phyloP scores from a whole-genome alignment of 2,329 filamentous ascomycete genomes.

The Sporothrix brasiliensis region DNA sequence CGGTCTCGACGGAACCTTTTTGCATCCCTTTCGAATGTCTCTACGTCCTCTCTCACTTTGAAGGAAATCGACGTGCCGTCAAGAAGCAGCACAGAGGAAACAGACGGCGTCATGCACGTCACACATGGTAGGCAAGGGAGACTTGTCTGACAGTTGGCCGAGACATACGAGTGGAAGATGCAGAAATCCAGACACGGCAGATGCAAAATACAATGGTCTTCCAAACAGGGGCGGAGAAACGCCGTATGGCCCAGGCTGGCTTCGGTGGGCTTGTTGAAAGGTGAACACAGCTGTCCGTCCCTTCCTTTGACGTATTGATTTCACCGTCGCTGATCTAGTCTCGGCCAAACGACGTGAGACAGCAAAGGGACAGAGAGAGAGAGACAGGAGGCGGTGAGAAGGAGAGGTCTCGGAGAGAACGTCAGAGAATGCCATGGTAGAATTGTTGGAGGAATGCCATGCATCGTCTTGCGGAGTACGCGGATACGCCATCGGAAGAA shows the following conservation, averaged over 20 bases:
- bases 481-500: background rate
- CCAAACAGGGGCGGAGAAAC: background rate
- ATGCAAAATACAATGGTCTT: background rate
- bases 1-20: background rate
- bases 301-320: background rate
- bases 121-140: no score
- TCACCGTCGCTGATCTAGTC: background rate
- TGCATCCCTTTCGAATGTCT: conserved; percentile 9
- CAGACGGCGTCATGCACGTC: no score
- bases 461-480: background rate
- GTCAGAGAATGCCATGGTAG: background rate
- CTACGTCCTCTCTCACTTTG: conserved; percentile 4
- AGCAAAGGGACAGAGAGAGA: background rate
- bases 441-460: background rate
- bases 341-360: background rate
- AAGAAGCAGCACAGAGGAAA: background rate
- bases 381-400: background rate
- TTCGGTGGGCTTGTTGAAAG: background rate
- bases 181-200: background rate
- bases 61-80: background rate
- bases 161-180: no score
- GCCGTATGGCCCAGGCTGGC: background rate
- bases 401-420: background rate
- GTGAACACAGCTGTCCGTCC: no score
- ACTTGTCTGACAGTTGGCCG: no score